A percentile compares a stretch with the other conserved stretches of the same genome.
Evolutionary conservation across 2,329 filamentous ascomycete species (phyloP).

Genomic region (Microcyclosporella mali): DNA sequence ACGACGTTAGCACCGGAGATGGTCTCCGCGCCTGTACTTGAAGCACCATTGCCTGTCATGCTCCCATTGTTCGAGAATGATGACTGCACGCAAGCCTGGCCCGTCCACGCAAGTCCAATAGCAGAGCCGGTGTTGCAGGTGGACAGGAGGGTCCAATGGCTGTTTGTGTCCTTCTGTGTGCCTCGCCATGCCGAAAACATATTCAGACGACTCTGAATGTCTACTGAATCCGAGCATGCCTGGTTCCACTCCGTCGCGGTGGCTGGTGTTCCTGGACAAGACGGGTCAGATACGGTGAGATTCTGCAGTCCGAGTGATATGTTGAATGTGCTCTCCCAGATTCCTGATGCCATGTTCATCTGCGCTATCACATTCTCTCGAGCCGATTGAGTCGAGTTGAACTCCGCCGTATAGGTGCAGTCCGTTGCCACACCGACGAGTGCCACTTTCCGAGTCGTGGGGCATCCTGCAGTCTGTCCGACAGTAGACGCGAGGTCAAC

Average conservation of each 20-base stretch:
- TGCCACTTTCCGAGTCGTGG: constrained; percentile 82
- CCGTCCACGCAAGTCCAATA: constrained; percentile 88
- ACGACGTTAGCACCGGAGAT: constrained; percentile 87
- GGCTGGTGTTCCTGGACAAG: constrained; percentile 66
- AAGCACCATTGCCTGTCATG: constrained; percentile 32
- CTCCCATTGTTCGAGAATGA: constrained; percentile 43
- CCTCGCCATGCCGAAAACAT: constrained; percentile 87
- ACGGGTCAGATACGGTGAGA: constrained; percentile 65
- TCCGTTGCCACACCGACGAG: constrained; percentile 88
- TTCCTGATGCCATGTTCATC: constrained; percentile 77
- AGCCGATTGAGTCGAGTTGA: constrained; percentile 59
- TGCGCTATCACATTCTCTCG: constrained; percentile 70
- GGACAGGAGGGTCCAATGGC: constrained; percentile 86
- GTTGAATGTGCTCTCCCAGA: constrained; percentile 91
- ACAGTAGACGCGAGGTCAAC: constrained; percentile 74
- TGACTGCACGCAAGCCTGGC: constrained; percentile 66
- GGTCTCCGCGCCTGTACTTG: constrained; percentile 54
- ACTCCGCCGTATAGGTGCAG: constrained; percentile 74
- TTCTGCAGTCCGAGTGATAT: constrained; percentile 88
- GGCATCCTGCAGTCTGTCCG: constrained; percentile 77
- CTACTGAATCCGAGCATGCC: constrained; percentile 55
- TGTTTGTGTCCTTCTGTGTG: constrained; percentile 67
- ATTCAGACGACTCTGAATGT: constrained; percentile 73
- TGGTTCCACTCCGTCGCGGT: constrained; percentile 76
- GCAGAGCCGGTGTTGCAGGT: constrained; percentile 76